phyloP scores from a whole-genome alignment of 1,284 basidiomycete genomes.

The Malassezia globosa region DNA sequence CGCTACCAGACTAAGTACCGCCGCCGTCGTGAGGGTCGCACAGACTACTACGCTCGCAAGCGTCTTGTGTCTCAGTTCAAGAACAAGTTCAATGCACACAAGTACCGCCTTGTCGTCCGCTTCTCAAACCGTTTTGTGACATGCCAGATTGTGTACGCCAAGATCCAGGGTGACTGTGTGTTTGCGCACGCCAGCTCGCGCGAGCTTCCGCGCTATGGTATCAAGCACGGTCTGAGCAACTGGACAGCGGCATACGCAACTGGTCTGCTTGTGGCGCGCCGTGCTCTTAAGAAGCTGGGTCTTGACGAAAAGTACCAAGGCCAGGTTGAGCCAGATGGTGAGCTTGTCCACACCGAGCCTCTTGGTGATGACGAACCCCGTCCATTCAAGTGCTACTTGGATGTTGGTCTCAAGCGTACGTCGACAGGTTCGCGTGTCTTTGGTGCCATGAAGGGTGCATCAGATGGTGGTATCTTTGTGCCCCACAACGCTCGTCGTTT shows the following conservation, averaged over 20 bases:
- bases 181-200: slow-evolving; percentile 60
- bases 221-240: slow-evolving; percentile 96
- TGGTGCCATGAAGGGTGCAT: slow-evolving; percentile 97
- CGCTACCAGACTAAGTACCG: slow-evolving; percentile 62
- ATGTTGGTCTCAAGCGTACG: slow-evolving; percentile 94
- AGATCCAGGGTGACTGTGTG: slow-evolving; percentile 91
- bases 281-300: slow-evolving; percentile 86
- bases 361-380: slow-evolving; percentile 86
- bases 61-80: slow-evolving; percentile 92
- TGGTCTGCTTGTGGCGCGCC: slow-evolving; percentile 86
- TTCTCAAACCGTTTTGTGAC: slow-evolving; percentile 52
- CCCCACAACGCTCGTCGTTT: slow-evolving; percentile 97
- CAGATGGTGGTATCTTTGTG: slow-evolving; percentile 93
- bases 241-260: slow-evolving; percentile 98
- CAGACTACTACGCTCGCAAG: slow-evolving; percentile 98
- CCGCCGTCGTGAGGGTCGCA: slow-evolving; percentile 76
- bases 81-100: slow-evolving; percentile 99
- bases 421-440: slow-evolving; percentile 97
- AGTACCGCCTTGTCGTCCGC: slow-evolving; percentile 96
- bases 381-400: slow-evolving; percentile 97
- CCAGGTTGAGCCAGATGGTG: slow-evolving; percentile 82
- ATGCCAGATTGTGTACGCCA: slow-evolving; percentile 79
- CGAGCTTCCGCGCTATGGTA: slow-evolving; percentile 90
- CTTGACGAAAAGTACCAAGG: slow-evolving; percentile 98
- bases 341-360: slow-evolving; percentile 67